phyloP scores from a whole-genome alignment of 108 stramenopile species.

The Discostella stelligeroides region DNA sequence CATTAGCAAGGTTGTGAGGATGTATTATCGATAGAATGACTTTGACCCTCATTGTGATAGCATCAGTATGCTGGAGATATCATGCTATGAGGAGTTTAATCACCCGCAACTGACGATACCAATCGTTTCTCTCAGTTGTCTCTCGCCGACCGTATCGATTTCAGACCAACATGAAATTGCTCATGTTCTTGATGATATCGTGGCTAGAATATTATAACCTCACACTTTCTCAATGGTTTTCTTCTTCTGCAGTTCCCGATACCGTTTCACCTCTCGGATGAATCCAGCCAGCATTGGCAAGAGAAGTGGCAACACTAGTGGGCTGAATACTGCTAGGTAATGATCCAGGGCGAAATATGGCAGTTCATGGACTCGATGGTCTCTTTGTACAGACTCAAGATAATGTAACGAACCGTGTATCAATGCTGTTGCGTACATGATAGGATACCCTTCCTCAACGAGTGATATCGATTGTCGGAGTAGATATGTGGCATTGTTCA shows the following conservation, averaged over 20 bases:
- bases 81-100: too few relatives aligned
- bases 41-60: too few relatives aligned
- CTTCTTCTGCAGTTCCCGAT: constrained; percentile 36
- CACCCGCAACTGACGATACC: too few relatives aligned
- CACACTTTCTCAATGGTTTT: neutral
- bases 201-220: too few relatives aligned
- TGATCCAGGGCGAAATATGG: constrained; percentile 68
- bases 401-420: constrained; percentile 30
- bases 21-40: too few relatives aligned
- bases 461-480: constrained; percentile 41
- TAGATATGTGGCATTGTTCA: constrained; percentile 43
- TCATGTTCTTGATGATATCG: too few relatives aligned
- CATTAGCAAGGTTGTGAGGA: too few relatives aligned
- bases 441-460: constrained; percentile 35
- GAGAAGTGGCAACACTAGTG: constrained; percentile 74
- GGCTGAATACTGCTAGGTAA: constrained; percentile 68
- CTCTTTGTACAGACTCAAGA: constrained; percentile 24
- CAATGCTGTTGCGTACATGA: constrained; percentile 30
- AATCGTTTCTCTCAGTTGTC: too few relatives aligned
- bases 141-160: too few relatives aligned
- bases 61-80: too few relatives aligned
- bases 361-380: constrained; percentile 43
- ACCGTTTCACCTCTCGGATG: constrained; percentile 66
- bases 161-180: too few relatives aligned
- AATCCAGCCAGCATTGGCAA: constrained; percentile 58